phyloP scores from a whole-genome alignment of 2,329 filamentous ascomycete genomes.

The Dendryphion nanum region DNA sequence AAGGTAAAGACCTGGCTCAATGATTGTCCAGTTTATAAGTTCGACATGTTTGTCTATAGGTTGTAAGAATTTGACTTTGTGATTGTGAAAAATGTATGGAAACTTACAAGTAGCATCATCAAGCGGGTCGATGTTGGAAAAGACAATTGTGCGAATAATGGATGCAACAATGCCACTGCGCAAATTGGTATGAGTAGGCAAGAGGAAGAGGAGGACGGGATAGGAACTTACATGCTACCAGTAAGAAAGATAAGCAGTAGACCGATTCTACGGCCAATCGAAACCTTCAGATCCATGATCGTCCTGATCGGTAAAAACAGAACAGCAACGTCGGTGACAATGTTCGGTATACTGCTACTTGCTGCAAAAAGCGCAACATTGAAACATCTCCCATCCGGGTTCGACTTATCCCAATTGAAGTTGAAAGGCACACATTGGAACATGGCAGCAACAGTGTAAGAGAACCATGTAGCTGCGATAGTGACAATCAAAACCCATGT shows the following conservation, averaged over 20 bases:
- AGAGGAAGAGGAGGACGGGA: too few species aligned
- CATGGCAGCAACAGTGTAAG: slow-evolving; percentile 17
- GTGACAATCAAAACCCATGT: slow-evolving; percentile 18
- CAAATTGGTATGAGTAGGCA: not conserved
- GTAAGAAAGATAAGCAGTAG: slow-evolving; percentile 26
- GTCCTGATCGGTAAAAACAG: slow-evolving; percentile 21
- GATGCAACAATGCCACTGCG: slow-evolving; percentile 23
- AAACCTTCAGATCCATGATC: slow-evolving; percentile 20
- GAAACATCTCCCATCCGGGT: slow-evolving; percentile 22
- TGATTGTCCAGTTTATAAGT: slow-evolving; percentile 24
- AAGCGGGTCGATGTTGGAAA: slow-evolving; percentile 11
- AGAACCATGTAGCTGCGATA: slow-evolving; percentile 20
- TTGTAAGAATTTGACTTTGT: not conserved
- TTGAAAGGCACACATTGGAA: slow-evolving; percentile 25
- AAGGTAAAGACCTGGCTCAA: slow-evolving; percentile 27
- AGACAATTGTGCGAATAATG: slow-evolving; percentile 22
- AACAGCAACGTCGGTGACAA: slow-evolving; percentile 21
- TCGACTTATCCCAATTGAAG: slow-evolving; percentile 27
- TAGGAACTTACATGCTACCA: slow-evolving; percentile 21
- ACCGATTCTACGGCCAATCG: slow-evolving; percentile 15
- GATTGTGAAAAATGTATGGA: slow-evolving; percentile 1
- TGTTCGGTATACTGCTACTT: slow-evolving; percentile 27
- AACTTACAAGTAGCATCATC: slow-evolving; percentile 22
- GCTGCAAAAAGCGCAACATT: slow-evolving; percentile 16
- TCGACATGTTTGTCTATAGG: slow-evolving; percentile 11